Evolutionary conservation across 306 rosid genomes (phyloP), one percentile per base, ranked within the genome.

Genomic region (Sechiopsis laciniata): DNA sequence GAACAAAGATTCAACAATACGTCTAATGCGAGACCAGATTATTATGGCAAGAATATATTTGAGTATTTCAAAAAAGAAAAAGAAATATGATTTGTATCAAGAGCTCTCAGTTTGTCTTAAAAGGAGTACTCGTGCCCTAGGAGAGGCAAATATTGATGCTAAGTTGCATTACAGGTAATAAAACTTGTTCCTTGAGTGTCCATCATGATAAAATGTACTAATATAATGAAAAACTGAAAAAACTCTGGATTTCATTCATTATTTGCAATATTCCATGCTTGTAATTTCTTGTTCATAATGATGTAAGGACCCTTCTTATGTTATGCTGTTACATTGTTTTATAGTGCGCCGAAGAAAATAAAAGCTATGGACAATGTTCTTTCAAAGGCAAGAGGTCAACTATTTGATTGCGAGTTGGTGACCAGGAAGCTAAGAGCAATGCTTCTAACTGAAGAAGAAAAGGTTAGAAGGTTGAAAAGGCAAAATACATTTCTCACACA

Each of bases 401-500:
- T 94, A 81, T 88, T 87, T 84, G 92, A 94, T 80, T 91, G 97
- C 89, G 84, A 89, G 74, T 79, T 86, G 85, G 91, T 89, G 45
- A 86, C 95, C 56, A 88, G 83, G 74, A 89, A 94, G 76, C 82
- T 95, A 75, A 85, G 95, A 85, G 99, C 96, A 77, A 95, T 95
- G 96, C 90, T 95, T 71, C 91, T 88, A 79, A 82, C 96, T 50
- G 90, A 94, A 24, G 97, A 91, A 82, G 96, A 91, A 76, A 91
- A 89, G 74, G 92, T 95, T 73, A 83, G 97, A 82, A 83, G 85
- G 85, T 80, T 91, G 79, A 95, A 88, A 85, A 91, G 87, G 76
- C 89, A 95, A 82, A 95, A 95, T 87, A 87, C 97, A 61, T 91
- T 89, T 76, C 91, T 95, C 67, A 91, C 90, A 83, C 97, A 95